Evolutionary conservation across 805 yeast species (phyloP), one percentile per base, ranked within the genome.

Genomic region (Grigorovia yakushimaensis): DNA sequence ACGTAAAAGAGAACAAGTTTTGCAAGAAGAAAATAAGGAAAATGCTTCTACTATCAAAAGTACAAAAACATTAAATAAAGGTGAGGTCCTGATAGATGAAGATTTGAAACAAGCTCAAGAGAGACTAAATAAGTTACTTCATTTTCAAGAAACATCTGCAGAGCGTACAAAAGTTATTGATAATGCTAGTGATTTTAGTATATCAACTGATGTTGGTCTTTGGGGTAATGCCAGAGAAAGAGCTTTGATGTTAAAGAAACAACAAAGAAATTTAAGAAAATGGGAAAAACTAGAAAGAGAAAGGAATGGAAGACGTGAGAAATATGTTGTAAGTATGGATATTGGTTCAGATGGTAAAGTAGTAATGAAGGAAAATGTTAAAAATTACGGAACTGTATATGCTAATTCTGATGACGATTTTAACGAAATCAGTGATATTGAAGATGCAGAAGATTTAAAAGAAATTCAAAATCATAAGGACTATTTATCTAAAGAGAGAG

Each of bases 111-210:
- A 72, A 47, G 98, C 98, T 0, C 83, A 85, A 54, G 78, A 77
- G 41, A 70, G 89, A 44, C 68, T 93, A 43, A 85, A 86, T 30
- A 82, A 78, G 30, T 67, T 93, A 43, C 69, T 93, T 41, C 76
- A 79, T 51, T 93, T 81, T 63, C 98, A 93, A 62, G 86, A 78
- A 2, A 80, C 89, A 17, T 85, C 94, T 6, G 86, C 89, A 1
- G 94, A 88, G 62, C 73, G 99, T 61, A 93, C 98, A 0, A 79
- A 78, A 55, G 88, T 93, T 52, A 89, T 94, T 38, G 99, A 93
- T 61, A 82, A 87, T 60, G 96, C 94, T 0, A 79, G 95, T 5
- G 98, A 93, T 61, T 65, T 82, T 47, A 69, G 74, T 15, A 67
- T 73, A 35, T 78, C 87, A 0, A 69, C 70, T 2, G 66, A 74